phyloP scores from a whole-genome alignment of 2,329 filamentous ascomycete genomes.

The Colletotrichum siamense region DNA sequence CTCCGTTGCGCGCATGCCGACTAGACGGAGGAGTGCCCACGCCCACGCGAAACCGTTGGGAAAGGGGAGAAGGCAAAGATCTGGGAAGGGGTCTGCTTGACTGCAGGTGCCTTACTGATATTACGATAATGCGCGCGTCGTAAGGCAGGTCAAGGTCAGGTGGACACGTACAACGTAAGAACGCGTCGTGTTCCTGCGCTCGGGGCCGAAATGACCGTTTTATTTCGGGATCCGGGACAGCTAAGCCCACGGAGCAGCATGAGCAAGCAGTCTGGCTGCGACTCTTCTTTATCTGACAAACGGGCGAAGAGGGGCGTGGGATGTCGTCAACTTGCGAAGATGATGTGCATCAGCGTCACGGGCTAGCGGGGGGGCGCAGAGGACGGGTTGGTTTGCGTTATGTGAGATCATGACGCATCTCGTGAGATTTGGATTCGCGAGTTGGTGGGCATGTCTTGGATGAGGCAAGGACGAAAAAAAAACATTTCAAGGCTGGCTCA shows the following conservation, averaged over 20 bases:
- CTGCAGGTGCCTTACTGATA: conserved; percentile 3
- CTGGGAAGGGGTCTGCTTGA: not conserved
- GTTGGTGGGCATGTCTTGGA: not conserved
- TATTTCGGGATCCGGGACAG: not conserved
- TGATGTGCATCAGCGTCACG: not conserved
- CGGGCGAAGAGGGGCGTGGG: not conserved
- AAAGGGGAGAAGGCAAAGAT: not conserved
- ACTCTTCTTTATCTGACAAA: not conserved
- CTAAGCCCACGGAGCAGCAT: not conserved
- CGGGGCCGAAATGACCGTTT: not conserved
- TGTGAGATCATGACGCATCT: not conserved
- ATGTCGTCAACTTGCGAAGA: not conserved
- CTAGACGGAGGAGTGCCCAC: not conserved
- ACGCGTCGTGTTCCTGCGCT: not conserved
- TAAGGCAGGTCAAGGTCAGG: not conserved
- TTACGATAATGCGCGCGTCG: conserved; percentile 4
- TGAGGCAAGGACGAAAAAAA: not conserved
- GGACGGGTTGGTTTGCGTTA: not conserved
- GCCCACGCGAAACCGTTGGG: not conserved
- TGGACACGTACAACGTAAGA: not conserved
- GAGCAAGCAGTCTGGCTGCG: not conserved
- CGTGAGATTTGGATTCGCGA: conserved; percentile 1
- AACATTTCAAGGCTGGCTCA: not conserved
- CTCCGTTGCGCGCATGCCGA: not conserved
- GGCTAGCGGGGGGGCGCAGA: not conserved